Evolutionary conservation across 2,329 filamentous ascomycete species (phyloP).

Genomic region (Fusarium sp.): DNA sequence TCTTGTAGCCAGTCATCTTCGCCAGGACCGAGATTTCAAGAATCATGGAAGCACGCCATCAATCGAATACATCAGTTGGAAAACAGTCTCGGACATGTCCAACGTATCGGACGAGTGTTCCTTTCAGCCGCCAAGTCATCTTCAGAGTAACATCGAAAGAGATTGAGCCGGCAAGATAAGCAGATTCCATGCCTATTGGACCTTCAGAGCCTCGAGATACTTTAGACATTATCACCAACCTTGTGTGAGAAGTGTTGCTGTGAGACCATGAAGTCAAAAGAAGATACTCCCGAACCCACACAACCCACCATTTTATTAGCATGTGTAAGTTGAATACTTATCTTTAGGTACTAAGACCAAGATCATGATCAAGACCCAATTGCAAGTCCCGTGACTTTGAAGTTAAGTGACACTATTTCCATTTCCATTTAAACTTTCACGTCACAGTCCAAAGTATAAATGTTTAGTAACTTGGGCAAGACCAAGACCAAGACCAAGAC

Average conservation of each 20-base stretch:
- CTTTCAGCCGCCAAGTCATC: neutral
- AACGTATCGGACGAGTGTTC: neutral
- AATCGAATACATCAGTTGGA: neutral
- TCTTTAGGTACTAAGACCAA: no score
- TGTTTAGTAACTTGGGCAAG: neutral
- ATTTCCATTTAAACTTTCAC: neutral
- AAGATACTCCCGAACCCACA: neutral
- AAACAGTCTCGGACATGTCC: neutral
- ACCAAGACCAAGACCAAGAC: neutral
- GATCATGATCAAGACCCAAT: no score
- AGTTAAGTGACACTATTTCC: conserved; percentile 1
- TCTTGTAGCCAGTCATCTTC: neutral
- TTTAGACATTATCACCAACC: neutral
- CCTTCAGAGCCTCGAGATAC: neutral
- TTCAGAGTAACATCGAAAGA: neutral
- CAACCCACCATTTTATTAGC: neutral
- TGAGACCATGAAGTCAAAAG: neutral
- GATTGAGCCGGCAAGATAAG: neutral
- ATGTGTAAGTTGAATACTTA: neutral
- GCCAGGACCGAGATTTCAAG: neutral
- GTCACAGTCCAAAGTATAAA: conserved; percentile 1
- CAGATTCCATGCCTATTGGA: neutral
- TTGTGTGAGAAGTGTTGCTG: neutral
- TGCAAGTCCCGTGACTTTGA: neutral
- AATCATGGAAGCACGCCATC: neutral